Evolutionary conservation across 768 basidiomycete genomes (phyloP), one percentile per base, ranked within the genome.

Genomic region (Tubosaeta sp.): DNA sequence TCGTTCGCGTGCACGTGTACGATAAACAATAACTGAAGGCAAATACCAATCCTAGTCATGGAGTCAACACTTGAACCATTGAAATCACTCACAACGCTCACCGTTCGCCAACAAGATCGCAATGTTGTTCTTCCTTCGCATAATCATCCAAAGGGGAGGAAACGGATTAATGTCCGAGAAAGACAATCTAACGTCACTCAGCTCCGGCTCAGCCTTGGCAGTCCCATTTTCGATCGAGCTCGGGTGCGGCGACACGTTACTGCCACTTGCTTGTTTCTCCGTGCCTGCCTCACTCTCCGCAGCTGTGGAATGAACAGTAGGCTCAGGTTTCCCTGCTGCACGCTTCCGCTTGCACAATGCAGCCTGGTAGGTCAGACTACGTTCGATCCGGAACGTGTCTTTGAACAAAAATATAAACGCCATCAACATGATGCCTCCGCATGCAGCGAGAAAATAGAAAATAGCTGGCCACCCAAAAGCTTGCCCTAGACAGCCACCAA

Each of bases 331-430:
- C 32, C 55, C 56, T 29, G 48, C 48, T 11, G 64, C 62, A 38
- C 66, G 66, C 6, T 71, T 49, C 16, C 76, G 73, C 42, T 74
- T 69, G 53, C 72, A 77, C 38, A 89, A 69, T 0, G 83, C 82
- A 32, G 75, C 74, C 62, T 89, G 87, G 65, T 94, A 95, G 3
- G 82, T 80, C 21, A 87, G 69, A 48, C 90, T 94, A 39, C 94
- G 84, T 60, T 93, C 89, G 48, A 77, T 72, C 16, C 91, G 79
- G 71, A 89, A 94, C 1, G 90, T 90, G 60, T 94, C 91, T 51
- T 79, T 80, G 72, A 93, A 89, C 61, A 86, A 71, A 21, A 84
- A 65, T 30, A 86, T 48, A 65, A 90, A 89, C 18, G 74, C 68
- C 34, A 81, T 39, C 45, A 81, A 71, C 45, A 77, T 78, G 30